Evolutionary conservation across 805 yeast genomes (phyloP).

Genomic region (Ogataea haglerorum): DNA sequence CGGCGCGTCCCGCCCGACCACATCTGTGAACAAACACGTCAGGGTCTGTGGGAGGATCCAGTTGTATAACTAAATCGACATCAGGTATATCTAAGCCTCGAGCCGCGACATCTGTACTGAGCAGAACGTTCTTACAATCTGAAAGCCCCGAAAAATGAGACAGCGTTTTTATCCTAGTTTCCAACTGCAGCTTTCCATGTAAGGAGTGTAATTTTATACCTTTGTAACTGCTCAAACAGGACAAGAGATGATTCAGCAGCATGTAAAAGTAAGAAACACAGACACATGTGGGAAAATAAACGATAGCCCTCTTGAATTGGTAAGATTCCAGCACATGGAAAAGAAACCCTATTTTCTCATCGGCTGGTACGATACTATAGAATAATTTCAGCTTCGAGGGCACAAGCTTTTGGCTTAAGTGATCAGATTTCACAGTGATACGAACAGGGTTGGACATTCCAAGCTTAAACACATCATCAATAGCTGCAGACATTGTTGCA

Average conservation of each 20-base stretch:
- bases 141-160: constrained; percentile 51
- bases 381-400: constrained; percentile 63
- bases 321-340: constrained; percentile 50
- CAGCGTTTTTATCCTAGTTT: constrained; percentile 72
- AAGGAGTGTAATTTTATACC: constrained; percentile 56
- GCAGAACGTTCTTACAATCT: constrained; percentile 52
- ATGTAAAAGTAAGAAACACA: constrained; percentile 75
- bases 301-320: constrained; percentile 75
- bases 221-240: constrained; percentile 10
- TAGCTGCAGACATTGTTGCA: constrained; percentile 86
- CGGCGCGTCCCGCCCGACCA: constrained; percentile 95
- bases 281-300: constrained; percentile 88
- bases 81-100: constrained; percentile 95
- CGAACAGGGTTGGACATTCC: constrained; percentile 94
- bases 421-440: constrained; percentile 63
- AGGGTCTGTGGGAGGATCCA: constrained; percentile 94
- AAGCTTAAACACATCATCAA: constrained; percentile 71
- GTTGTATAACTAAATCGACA: constrained; percentile 88
- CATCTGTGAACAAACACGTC: constrained; percentile 89
- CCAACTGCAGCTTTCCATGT: constrained; percentile 88
- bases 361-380: constrained; percentile 59
- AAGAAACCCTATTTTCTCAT: constrained; percentile 56
- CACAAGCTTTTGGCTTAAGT: constrained; percentile 35
- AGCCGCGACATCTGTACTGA: constrained; percentile 98
- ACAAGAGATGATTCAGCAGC: constrained; percentile 43